Base-by-base conservation (phyloP, 2,329 filamentous ascomycete species). In the Botryosphaeria dothidea region DNA sequence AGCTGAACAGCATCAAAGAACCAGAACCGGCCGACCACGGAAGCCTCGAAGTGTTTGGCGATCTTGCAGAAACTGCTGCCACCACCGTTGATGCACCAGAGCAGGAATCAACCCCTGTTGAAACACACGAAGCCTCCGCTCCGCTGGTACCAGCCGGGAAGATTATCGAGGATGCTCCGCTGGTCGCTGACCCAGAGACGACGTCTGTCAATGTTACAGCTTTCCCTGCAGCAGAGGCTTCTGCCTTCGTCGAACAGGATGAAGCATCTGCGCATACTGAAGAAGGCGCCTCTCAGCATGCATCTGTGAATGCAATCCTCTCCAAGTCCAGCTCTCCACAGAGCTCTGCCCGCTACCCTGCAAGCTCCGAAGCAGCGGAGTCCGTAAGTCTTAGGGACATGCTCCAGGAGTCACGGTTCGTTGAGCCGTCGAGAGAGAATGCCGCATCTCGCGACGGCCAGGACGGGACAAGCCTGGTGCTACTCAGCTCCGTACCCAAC, bases 1-100 rank as follows among this genome's bases (percentile, higher is more conserved):
- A 52, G 46, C 60, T 62, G 6, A 49, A 29, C 31, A 34, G n/a
- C 17, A 52, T 62, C 60, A 63, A 63, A 25, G 61, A 63, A 25
- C 61, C 48, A 3, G 36, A 29, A 21, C 61, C 61, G 6, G 11
- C 31, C 7, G 61, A 45, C 25, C 15, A 45, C 13, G 38, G 13
- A 21, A 34, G 25, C 17, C 38, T 19, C 25, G n/a, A 25, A 9
- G 25, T 17, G 23, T 45, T 58, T 17, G 38, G 7, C 17, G 56
- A 46, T 41, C 8, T 58, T 9, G 19, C 38, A 7, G 41, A n/a
- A 15, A 34, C 38, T 17, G 38, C 56, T 23, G 38, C 38, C 17
- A n/a, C 17, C n/a, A n/a, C 41, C 9, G 38, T 29, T 6, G 52
- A 9, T 17, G 21, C 21, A 9, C 25, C 25, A 9, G 54, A 58